Conservation (phyloP, 352 stramenopile genomes). For the Phytophthora hibernalis region DNA sequence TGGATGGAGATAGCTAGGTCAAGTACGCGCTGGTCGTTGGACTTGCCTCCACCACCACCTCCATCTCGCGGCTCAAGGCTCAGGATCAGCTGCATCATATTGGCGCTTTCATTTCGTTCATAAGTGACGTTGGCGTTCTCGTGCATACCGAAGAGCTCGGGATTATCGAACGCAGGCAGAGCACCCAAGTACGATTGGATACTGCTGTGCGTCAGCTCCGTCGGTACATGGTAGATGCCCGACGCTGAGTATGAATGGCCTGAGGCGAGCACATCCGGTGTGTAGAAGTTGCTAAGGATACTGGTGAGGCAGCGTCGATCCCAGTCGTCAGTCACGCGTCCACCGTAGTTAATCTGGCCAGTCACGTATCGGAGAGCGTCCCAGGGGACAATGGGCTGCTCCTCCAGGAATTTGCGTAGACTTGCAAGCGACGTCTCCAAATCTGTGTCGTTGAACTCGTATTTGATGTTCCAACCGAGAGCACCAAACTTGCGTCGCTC, state of each 20-base stretch:
- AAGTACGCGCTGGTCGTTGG: constrained; percentile 89
- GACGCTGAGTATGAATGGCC: constrained; percentile 91
- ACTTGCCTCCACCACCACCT: constrained; percentile 67
- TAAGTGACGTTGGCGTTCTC: constrained; percentile 96
- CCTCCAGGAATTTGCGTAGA: constrained; percentile 91
- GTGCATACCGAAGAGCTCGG: constrained; percentile 97
- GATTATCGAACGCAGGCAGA: constrained; percentile 90
- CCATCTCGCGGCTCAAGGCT: constrained; percentile 90
- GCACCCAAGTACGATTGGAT: constrained; percentile 85
- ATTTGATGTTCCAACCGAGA: constrained; percentile 96
- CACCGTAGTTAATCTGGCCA: constrained; percentile 96
- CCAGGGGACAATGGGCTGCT: constrained; percentile 93
- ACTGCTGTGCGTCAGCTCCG: constrained; percentile 45
- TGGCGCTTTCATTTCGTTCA: constrained; percentile 90
- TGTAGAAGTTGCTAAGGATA: constrained; percentile 94
- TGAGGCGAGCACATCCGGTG: constrained; percentile 68
- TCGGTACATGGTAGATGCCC: constrained; percentile 89
- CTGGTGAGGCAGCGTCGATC: constrained; percentile 93
- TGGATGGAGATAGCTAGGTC: constrained; percentile 76
- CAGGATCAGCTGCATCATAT: constrained; percentile 91
- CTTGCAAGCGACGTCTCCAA: constrained; percentile 93
- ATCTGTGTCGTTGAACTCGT: constrained; percentile 97
- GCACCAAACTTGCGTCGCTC: constrained; percentile 95
- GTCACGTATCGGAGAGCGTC: constrained; percentile 95
- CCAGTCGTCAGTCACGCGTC: constrained; percentile 96